Conservation (phyloP, 2,329 filamentous ascomycete genomes). For the Fonsecaea pedrosoi region DNA sequence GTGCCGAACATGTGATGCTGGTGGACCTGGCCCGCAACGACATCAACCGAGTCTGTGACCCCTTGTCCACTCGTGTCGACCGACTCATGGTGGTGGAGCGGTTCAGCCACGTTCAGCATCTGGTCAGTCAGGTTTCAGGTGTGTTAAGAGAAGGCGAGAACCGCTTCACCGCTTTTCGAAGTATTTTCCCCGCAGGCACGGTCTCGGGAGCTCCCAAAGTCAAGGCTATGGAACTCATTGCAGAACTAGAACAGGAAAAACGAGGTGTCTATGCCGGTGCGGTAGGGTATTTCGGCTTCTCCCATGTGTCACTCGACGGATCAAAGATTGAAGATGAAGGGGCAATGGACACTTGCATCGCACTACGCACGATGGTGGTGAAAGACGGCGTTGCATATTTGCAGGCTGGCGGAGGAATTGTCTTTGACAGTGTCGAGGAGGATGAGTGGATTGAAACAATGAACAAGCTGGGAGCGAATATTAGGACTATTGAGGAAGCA, state of each 20-base stretch:
- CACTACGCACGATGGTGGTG: slow-evolving; percentile 88
- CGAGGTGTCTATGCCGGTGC: slow-evolving; percentile 94
- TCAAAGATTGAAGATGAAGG: slow-evolving; percentile 68
- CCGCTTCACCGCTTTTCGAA: slow-evolving; percentile 92
- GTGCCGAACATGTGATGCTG: slow-evolving; percentile 95
- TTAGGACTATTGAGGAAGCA: slow-evolving; percentile 83
- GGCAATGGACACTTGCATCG: slow-evolving; percentile 87
- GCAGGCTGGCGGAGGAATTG: slow-evolving; percentile 85
- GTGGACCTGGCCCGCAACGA: slow-evolving; percentile 96
- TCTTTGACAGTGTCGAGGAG: slow-evolving; percentile 88
- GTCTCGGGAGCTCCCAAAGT: slow-evolving; percentile 96
- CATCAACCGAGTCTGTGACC: slow-evolving; percentile 93
- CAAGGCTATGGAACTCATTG: slow-evolving; percentile 94
- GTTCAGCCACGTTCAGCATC: slow-evolving; percentile 96
- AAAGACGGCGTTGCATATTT: slow-evolving; percentile 92
- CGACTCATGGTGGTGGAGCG: slow-evolving; percentile 91
- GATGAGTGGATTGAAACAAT: slow-evolving; percentile 97
- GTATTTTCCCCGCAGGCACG: slow-evolving; percentile 95
- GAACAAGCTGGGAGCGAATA: slow-evolving; percentile 92
- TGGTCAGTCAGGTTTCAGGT: slow-evolving; percentile 94
- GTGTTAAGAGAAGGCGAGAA: slow-evolving; percentile 83
- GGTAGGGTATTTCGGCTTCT: slow-evolving; percentile 95
- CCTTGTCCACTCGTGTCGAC: slow-evolving; percentile 86
- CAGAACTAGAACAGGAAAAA: slow-evolving; percentile 92
- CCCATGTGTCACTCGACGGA: slow-evolving; percentile 70